Evolutionary conservation across 2,329 filamentous ascomycete genomes (phyloP).

Genomic region (Botrytis fabae): DNA sequence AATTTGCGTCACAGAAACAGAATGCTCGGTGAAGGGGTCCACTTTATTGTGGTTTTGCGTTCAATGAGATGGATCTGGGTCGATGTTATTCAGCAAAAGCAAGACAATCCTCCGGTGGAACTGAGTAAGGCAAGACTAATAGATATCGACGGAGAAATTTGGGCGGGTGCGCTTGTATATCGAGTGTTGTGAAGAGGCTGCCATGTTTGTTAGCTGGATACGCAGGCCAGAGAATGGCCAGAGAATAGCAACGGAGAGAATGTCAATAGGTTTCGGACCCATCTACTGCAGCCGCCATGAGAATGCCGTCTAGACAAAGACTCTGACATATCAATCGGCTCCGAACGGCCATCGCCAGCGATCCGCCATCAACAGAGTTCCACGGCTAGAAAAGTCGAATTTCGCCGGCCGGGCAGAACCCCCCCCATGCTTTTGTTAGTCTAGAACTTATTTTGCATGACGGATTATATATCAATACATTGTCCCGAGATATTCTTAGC

Average conservation of each 20-base stretch:
- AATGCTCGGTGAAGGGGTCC: slow-evolving; percentile 14
- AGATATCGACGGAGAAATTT: background rate
- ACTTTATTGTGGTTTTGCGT: slow-evolving; percentile 10
- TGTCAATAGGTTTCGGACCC: background rate
- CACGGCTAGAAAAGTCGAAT: background rate
- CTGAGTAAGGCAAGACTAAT: background rate
- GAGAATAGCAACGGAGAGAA: background rate
- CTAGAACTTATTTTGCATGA: background rate
- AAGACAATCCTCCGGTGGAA: background rate
- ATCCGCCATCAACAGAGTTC: background rate
- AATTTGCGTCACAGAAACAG: slow-evolving; percentile 14
- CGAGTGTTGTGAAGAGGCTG: background rate
- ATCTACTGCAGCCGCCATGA: background rate
- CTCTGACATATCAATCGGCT: background rate
- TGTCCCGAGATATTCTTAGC: background rate
- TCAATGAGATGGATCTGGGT: background rate
- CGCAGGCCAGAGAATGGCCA: background rate
- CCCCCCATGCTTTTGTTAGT: background rate
- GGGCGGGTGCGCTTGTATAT: background rate
- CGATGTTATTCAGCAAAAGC: background rate
- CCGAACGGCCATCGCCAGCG: background rate
- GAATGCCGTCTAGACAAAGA: background rate
- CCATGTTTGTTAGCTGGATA: background rate
- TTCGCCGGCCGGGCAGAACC: background rate
- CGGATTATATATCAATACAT: background rate